Percentiles rank a stretch among this genome's conserved stretches.
Evolutionary conservation across 2,329 filamentous ascomycete species (phyloP).

Genomic region (Talaromyces sp.): DNA sequence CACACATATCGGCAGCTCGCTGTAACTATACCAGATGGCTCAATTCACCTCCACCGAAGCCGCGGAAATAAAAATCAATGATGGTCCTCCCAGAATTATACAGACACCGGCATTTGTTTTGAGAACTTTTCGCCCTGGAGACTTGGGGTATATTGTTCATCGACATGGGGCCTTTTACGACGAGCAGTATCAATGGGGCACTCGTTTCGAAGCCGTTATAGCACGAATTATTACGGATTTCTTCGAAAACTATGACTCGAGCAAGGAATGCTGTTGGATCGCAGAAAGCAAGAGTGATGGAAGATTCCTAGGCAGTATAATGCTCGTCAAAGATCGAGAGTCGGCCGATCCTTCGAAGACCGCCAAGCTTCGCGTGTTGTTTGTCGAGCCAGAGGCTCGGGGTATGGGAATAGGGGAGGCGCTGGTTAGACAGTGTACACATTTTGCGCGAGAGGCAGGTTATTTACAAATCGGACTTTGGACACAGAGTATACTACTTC

Average conservation of each 20-base stretch:
- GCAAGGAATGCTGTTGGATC: constrained; percentile 29
- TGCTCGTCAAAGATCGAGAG: constrained; percentile 27
- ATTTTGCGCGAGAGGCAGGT: constrained; percentile 27
- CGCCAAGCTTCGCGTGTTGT: constrained; percentile 28
- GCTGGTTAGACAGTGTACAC: constrained; percentile 25
- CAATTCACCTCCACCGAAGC: neutral
- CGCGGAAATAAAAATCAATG: neutral
- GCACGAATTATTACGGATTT: constrained; percentile 26
- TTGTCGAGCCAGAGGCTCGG: constrained; percentile 28
- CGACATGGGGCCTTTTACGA: constrained; percentile 27
- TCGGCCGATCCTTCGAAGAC: constrained; percentile 15
- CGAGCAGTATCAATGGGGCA: constrained; percentile 26
- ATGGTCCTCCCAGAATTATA: neutral
- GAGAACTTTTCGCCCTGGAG: constrained; percentile 26
- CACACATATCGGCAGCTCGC: neutral
- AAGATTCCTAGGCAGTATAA: constrained; percentile 27
- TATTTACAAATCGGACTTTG: constrained; percentile 27
- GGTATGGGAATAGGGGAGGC: constrained; percentile 26
- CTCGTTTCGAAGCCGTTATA: constrained; percentile 25
- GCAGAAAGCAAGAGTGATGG: constrained; percentile 24
- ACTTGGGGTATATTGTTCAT: constrained; percentile 28
- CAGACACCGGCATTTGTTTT: constrained; percentile 2
- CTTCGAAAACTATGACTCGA: constrained; percentile 24
- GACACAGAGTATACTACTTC: constrained; percentile 27
- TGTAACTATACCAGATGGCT: neutral